Evolutionary conservation across 2,329 filamentous ascomycete species (phyloP), one percentile per base, ranked within the genome.

Genomic region (Colletotrichum sp.): DNA sequence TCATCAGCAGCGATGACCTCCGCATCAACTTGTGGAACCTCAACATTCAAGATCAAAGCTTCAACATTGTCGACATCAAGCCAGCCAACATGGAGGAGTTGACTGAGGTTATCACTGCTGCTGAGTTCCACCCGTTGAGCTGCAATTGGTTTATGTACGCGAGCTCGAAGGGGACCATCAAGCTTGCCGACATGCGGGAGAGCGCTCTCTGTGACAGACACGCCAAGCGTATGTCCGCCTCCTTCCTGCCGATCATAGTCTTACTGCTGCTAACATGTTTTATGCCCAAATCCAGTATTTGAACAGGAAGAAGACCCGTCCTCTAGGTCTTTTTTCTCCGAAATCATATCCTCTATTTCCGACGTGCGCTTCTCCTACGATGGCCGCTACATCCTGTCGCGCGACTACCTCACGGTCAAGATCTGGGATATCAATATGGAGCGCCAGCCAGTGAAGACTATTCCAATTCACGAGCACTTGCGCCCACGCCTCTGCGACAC

Each of bases 91-190:
- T 99, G 97, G 97, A 99, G 87, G 97, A 99, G 88, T 90, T 99
- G 79, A 99, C 97, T 1, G 97, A 99, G 86, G 97, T 99, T 80
- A 99, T 99, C 83, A 99, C 97, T 15, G 97, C 97, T 57, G 97
- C 97, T 70, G 97, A 99, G 83, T 99, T 99, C 82, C 97, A 99
- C 83, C 97, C 97, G 8, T 90, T 93, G 82, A 98, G 96, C 89
- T 99, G 97, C 90, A 99, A 99, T 87, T 98, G 95, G 96, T 99
- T 99, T 88, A 99, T 99, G 96, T 99, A 99, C 85, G 97, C 97
- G 80, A 99, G 96, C 86, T 98, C 96, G 76, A 99, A 99, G 87
- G 97, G 97, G 77, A 99, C 97, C 44, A 99, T 99, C 88, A 99
- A 99, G 88, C 90, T 99, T 81, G 97, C 97, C 64, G 97, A 99